Evolutionary conservation across 306 rosid species (phyloP).

Genomic region (Purshia tridentata): DNA sequence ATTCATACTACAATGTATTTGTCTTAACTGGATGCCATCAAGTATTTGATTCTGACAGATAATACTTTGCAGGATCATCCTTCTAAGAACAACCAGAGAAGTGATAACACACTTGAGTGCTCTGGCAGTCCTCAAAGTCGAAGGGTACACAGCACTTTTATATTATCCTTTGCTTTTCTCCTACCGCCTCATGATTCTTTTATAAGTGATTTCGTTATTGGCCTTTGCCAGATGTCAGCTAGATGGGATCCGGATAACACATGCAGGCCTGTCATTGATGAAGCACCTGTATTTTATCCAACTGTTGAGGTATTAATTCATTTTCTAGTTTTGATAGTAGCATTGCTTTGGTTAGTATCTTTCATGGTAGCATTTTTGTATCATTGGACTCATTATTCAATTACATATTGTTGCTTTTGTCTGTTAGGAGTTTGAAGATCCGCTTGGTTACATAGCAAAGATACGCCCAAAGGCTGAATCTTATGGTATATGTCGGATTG

Average conservation of each 20-base stretch:
- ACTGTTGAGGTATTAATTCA: constrained; percentile 57
- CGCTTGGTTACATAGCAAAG: constrained; percentile 81
- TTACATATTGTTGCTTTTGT: background rate
- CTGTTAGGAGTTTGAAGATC: constrained; percentile 76
- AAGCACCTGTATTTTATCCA: constrained; percentile 89
- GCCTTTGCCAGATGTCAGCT: constrained; percentile 55
- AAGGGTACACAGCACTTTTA: constrained; percentile 36
- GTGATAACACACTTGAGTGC: constrained; percentile 33
- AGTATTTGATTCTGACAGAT: background rate
- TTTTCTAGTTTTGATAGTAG: background rate
- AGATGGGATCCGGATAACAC: constrained; percentile 80
- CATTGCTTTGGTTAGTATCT: background rate
- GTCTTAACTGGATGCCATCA: constrained; percentile 13
- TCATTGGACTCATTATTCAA: constrained; percentile 5
- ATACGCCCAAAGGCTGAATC: constrained; percentile 74
- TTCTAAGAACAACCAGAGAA: constrained; percentile 37
- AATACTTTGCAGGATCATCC: constrained; percentile 44
- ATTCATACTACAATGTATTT: background rate
- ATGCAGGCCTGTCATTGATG: constrained; percentile 70
- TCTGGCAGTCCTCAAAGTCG: constrained; percentile 38
- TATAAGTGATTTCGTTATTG: constrained; percentile 19
- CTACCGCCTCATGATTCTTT: constrained; percentile 1
- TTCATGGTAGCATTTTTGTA: constrained; percentile 6
- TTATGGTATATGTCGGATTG: constrained; percentile 92
- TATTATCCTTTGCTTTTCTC: constrained; percentile 4